Evolutionary conservation across 768 basidiomycete species (phyloP), one percentile per base, ranked within the genome.

Genomic region (Mycena metata): DNA sequence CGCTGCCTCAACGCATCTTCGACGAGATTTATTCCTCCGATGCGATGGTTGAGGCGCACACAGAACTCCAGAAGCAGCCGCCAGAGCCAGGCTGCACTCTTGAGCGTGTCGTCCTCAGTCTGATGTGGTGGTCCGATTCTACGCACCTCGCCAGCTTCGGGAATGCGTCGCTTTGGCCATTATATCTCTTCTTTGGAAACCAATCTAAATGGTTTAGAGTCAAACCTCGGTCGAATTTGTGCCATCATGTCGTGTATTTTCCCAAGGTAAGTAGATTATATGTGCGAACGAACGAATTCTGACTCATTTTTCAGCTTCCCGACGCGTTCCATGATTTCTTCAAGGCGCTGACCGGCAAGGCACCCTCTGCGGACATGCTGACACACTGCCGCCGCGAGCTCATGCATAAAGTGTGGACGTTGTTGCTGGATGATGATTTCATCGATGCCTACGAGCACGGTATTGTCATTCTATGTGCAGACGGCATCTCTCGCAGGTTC

Each of bases 61-160:
- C 46, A 7, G 46, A 42, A 16, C 49, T 66, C 19, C 47, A 62
- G 26, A 54, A 42, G 3, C 51, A 60, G 11, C 62, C 46, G 2
- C 56, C 12, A 3, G 49, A 66, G 17, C 60, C 46, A 11, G 33
- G 21, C 8, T 66, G 64, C 36, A 59, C 47, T 0, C 59, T 69
- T 2, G 69, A 67, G 51, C 55, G 51, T 1, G 64, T 57, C 9
- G 26, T 74, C 39, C 65, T 66, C 9, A 24, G 57, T 2, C 35
- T 74, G 23, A 75, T 75, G 74, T 70, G 59, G 16, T 74, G 70
- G 60, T 75, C 74, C 10, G 74, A 75, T 47, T 51, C 60, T 2
- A 74, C 72, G 36, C 36, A 36, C 36, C 36, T 36, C 12, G 36
- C 36, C 36, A 36, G 36, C 36, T 36, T 36, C 36, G 36, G 36